phyloP scores from a whole-genome alignment of 306 rosid species.

The Prunus armeniaca region DNA sequence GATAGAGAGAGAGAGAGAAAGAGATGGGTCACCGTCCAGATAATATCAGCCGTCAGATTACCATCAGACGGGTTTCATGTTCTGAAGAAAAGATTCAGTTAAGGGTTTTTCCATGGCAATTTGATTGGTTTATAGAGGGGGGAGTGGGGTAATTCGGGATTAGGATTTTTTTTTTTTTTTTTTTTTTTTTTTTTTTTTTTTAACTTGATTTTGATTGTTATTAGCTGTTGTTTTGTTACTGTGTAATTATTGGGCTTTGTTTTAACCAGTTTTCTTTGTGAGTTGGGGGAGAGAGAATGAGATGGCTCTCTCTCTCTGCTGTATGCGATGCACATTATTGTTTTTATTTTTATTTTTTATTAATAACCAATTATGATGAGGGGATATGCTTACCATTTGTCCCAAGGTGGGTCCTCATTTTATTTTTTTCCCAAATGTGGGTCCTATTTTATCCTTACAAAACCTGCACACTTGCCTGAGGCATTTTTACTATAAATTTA shows the following conservation, averaged over 20 bases:
- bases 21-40: constrained; percentile 9
- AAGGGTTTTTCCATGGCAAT: neutral
- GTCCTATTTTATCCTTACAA: constrained; percentile 3
- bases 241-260: neutral
- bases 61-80: constrained; percentile 22
- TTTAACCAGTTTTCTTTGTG: neutral
- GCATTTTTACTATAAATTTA: neutral
- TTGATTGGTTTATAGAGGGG: neutral
- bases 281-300: neutral
- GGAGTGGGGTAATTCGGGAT: neutral
- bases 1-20: neutral
- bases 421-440: neutral
- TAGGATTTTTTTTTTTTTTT: neutral
- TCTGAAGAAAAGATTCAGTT: neutral
- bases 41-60: constrained; percentile 17
- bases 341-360: neutral
- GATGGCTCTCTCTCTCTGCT: neutral
- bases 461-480: neutral
- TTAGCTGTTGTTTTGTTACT: neutral
- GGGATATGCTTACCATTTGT: too few species aligned
- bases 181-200: neutral
- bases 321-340: neutral
- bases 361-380: too few species aligned
- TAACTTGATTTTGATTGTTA: neutral
- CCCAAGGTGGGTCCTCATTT: neutral